Base-by-base conservation (phyloP, 371 early-diverging fungal species). In the Mortierella sp. region DNA sequence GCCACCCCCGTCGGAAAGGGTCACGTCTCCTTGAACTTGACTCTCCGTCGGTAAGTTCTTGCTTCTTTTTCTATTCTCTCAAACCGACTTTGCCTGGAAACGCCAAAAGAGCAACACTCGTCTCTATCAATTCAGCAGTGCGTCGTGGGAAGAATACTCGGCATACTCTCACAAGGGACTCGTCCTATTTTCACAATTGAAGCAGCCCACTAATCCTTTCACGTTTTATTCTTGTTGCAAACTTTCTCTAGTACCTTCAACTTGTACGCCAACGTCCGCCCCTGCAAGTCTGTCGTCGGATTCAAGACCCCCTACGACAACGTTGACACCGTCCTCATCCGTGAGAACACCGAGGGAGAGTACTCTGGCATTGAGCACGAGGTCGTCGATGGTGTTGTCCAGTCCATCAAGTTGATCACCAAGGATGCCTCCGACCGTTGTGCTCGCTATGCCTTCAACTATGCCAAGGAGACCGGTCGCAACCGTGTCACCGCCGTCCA, bases 281-380 rank as follows among this genome's bases (percentile, higher is more conserved):
- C 99, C 65, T 98, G 98, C 93, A 94, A 95, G 85, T 94, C 94
- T 65, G 95, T 99, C 82, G 93, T 91, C 66, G 99, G 99, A 45
- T 99, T 93, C 91, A 95, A 95, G 87, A 99, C 99, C 52, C 95
- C 94, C 73, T 98, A 98, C 87, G 95, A 96, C 77, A 94, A 98
- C 82, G 99, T 99, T 68, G 92, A 99, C 90, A 96, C 98, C 48
- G 98, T 99, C 58, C 91, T 99, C 73, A 98, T 99, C 86, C 96
- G 99, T 88, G 99, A 99, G 88, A 99, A 99, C 93, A 99, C 99
- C 47, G 99, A 99, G 90, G 99, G 98, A 80, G 98, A 99, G 90
- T 99, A 99, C 92, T 96, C 96, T 80, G 99, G 99, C 67, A 98
- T 99, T 84, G 99, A 98, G 89, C 99, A 98, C 90, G 95, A 95